Conservation (phyloP, 345 rosid genomes). For the Euphorbia lathyris region DNA sequence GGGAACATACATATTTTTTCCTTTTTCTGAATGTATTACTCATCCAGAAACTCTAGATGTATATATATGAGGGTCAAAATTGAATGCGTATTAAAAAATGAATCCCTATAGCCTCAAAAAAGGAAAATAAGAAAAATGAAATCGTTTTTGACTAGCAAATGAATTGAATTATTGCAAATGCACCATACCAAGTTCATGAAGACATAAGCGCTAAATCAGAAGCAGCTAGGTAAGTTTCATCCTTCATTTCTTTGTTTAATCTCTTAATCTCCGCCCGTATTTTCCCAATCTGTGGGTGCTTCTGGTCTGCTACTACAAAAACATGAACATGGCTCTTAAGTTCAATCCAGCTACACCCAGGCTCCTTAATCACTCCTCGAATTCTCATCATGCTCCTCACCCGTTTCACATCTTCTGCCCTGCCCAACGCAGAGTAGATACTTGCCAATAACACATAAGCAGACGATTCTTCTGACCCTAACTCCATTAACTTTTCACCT, state of each 20-base stretch:
- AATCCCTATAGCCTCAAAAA: too few species aligned
- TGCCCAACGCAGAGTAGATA: conserved; percentile 55
- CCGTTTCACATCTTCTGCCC: conserved; percentile 48
- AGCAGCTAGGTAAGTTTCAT: conserved; percentile 42
- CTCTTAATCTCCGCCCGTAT: conserved; percentile 34
- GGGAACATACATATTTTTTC: too few species aligned
- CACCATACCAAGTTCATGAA: conserved; percentile 4
- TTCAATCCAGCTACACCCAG: conserved; percentile 80
- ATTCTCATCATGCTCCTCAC: conserved; percentile 53
- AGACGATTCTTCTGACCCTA: conserved; percentile 72
- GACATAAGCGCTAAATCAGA: conserved; percentile 23
- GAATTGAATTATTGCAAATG: not conserved
- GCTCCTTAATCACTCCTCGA: conserved; percentile 56
- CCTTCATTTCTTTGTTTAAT: conserved; percentile 51
- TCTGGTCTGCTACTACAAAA: conserved; percentile 58
- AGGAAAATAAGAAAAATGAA: not conserved
- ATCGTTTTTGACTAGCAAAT: not conserved
- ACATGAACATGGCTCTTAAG: conserved; percentile 45
- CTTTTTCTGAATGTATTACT: too few species aligned
- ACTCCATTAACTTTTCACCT: conserved; percentile 67
- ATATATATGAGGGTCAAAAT: not conserved
- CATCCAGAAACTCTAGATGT: too few species aligned
- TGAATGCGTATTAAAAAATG: not conserved
- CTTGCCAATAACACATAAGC: conserved; percentile 53
- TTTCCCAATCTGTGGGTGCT: conserved; percentile 50